Percentiles rank a stretch among this genome's conserved stretches.
Conservation (phyloP, 1,284 basidiomycete genomes). For the Microbotryomycetes sp. region DNA sequence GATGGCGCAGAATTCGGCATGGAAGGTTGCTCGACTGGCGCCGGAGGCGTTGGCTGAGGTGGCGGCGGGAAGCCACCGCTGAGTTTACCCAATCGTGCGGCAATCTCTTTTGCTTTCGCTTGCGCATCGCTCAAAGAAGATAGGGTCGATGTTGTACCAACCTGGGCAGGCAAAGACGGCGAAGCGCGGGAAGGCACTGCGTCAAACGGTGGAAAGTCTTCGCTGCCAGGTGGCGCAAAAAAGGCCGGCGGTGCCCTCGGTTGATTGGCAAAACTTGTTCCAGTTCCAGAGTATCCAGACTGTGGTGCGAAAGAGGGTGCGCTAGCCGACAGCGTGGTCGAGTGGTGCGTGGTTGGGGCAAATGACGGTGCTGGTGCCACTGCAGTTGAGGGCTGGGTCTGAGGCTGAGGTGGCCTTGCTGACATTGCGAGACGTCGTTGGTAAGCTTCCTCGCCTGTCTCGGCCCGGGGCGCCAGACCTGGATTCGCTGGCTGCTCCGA, state of each 20-base stretch:
- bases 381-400: constrained; percentile 42
- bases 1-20: neutral
- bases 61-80: constrained; percentile 13
- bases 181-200: neutral
- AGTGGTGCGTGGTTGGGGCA: constrained; percentile 38
- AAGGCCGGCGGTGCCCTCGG: constrained; percentile 20
- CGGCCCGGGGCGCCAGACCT: neutral
- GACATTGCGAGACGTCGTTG: constrained; percentile 57
- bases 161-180: constrained; percentile 3
- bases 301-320: constrained; percentile 71
- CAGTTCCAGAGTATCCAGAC: constrained; percentile 61
- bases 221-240: constrained; percentile 16
- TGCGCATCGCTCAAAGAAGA: constrained; percentile 23
- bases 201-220: constrained; percentile 9
- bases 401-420: constrained; percentile 38
- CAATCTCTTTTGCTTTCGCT: constrained; percentile 37
- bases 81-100: constrained; percentile 33
- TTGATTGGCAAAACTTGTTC: constrained; percentile 41
- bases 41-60: constrained; percentile 1
- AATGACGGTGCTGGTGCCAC: constrained; percentile 45
- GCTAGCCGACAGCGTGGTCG: constrained; percentile 39
- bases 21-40: neutral
- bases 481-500: neutral
- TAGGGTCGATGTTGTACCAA: neutral
- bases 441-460: constrained; percentile 64